These are phyloP conservation scores for Hypoxylon sp. DNA, from an alignment of 2,329 filamentous ascomycete genomes.

Conservation along the genomic window DNA sequence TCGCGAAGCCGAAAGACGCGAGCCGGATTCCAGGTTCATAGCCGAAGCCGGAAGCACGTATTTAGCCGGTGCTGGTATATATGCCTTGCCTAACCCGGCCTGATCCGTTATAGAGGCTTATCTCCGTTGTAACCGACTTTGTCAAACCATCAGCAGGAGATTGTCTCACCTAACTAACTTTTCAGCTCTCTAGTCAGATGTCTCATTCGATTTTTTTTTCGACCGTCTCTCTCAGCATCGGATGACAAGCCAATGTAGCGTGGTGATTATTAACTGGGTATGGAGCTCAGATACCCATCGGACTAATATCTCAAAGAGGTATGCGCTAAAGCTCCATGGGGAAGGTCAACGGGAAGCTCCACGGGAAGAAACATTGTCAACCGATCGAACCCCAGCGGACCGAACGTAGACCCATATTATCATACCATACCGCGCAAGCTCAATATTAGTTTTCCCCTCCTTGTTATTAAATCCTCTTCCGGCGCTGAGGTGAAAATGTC, in stretches of 20 bases:
- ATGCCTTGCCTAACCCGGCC: neutral
- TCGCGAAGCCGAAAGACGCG: constrained; percentile 23
- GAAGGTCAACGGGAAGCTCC: constrained; percentile 14
- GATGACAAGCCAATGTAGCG: neutral
- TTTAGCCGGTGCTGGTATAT: neutral
- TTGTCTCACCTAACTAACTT: neutral
- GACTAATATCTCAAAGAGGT: constrained; percentile 8
- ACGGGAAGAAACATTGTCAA: constrained; percentile 2
- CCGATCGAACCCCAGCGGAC: neutral
- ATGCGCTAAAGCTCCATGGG: constrained; percentile 21
- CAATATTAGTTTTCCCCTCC: neutral
- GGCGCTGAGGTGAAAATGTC: neutral
- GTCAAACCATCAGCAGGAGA: neutral
- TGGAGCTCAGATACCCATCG: neutral
- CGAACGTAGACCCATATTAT: neutral
- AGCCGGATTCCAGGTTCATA: constrained; percentile 13
- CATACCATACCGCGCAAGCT: neutral
- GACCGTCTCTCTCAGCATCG: neutral
- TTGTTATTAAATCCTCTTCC: neutral
- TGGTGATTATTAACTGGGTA: neutral
- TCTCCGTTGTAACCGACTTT: neutral
- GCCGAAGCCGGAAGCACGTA: constrained; percentile 6
- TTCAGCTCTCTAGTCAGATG: neutral
- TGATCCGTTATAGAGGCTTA: neutral
- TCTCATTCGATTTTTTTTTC: neutral